Evolutionary conservation across 495 filamentous ascomycete species (phyloP).

Genomic region (Hypoxylon rickii): DNA sequence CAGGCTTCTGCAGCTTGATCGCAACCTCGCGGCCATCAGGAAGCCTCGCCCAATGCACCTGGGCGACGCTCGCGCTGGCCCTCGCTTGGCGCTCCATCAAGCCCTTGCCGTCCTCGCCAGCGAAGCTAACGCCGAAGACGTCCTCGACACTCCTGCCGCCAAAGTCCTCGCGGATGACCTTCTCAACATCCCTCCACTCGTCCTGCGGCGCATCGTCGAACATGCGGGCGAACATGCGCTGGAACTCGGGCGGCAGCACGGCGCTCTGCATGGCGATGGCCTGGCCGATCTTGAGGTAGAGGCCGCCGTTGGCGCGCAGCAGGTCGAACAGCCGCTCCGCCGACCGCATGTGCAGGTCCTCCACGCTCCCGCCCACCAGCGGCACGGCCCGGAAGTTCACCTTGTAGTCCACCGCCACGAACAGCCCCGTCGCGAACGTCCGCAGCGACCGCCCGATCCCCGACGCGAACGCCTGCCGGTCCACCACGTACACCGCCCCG

Average conservation of each 20-base stretch:
- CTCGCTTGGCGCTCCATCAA: slow-evolving; percentile 86
- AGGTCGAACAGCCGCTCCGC: slow-evolving; percentile 81
- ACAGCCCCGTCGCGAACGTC: slow-evolving; percentile 77
- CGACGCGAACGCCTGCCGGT: slow-evolving; percentile 75
- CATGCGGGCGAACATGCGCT: slow-evolving; percentile 92
- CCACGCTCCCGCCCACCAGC: slow-evolving; percentile 65
- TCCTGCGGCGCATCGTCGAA: slow-evolving; percentile 98
- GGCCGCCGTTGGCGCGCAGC: slow-evolving; percentile 81
- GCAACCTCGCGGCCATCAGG: slow-evolving; percentile 87
- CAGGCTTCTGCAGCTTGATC: slow-evolving; percentile 94
- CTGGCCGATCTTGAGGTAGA: slow-evolving; percentile 98
- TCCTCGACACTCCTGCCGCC: slow-evolving; percentile 78
- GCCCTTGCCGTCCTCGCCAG: slow-evolving; percentile 64
- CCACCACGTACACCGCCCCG: slow-evolving; percentile 66
- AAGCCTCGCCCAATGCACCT: slow-evolving; percentile 92
- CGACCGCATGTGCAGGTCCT: slow-evolving; percentile 76
- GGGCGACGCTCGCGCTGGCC: slow-evolving; percentile 89
- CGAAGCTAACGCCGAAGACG: slow-evolving; percentile 85
- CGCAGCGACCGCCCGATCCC: slow-evolving; percentile 77
- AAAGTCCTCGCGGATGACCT: slow-evolving; percentile 87
- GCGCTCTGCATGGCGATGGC: slow-evolving; percentile 98
- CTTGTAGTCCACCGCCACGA: slow-evolving; percentile 92
- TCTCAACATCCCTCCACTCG: slow-evolving; percentile 84
- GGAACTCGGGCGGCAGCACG: slow-evolving; percentile 88
- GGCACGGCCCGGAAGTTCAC: slow-evolving; percentile 89